Base-by-base conservation (phyloP, 345 rosid species). In the Sisymbrium altissimum region DNA sequence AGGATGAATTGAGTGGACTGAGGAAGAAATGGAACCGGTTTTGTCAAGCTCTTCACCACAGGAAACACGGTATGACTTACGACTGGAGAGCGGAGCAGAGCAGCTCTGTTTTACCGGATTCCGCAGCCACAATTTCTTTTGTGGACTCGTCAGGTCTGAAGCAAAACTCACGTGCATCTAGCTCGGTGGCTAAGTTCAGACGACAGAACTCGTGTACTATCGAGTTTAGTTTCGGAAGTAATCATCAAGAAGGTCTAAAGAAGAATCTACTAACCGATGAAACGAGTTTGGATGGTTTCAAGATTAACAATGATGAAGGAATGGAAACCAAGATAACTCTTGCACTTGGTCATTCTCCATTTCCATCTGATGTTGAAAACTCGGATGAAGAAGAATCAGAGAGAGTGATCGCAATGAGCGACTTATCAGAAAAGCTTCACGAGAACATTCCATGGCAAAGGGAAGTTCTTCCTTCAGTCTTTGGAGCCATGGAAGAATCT, bases 381-480 rank as follows among this genome's bases (percentile, higher is more conserved):
- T 61, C 59, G 45, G 80, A 73, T 21, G 80, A 76, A 64, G 73
- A 74, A 50, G 61, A 62, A 1, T 18, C 46, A 14, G 61, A 77
- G 14, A 62, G 23, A 56, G 41, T n/a, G 13, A 30, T 30, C 10
- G 30, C n/a, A 39, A 30, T 61, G 44, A 73, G 40, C 12, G 58
- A 76, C 33, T 53, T 90, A 49, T 61, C 64, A 14, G 74, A 81
- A 72, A 40, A 79, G 71, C 81, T 93, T 70, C 84, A 79, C 45
- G 87, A 86, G 73, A 89, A 82, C 62, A 83, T 90, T 32, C 88
- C 96, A 21, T 90, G 97, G 97, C 96, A 93, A 72, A 81, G 46
- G 27, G 88, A 87, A 54, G 67, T 52, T 44, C 68, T 93, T 72
- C 82, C 82, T 58, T 79, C 88, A 27, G 79, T 93, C 33, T 81